Evolutionary conservation across 1,284 basidiomycete species (phyloP), one percentile per base, ranked within the genome.

Genomic region (Malassezia japonica): DNA sequence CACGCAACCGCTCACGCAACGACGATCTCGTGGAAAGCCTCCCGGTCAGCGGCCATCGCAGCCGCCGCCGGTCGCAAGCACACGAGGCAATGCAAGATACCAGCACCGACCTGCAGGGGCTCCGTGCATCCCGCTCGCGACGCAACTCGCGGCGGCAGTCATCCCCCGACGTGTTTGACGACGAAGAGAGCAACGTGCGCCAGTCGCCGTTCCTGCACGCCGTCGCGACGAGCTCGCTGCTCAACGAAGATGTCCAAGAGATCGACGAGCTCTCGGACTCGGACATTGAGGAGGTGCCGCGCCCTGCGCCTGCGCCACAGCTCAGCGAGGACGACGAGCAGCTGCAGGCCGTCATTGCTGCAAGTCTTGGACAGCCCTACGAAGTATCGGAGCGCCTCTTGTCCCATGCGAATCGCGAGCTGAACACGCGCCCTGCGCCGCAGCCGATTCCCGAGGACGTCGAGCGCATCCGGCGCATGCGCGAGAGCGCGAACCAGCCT

Each of bases 291-390:
- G 32, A 36, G 20, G 27, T 13, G 16, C 31, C n/a, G 4, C 27
- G n/a, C n/a, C n/a, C n/a, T n/a, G n/a, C n/a, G n/a, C n/a, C 40
- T 1, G 4, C 29, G 6, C 7, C 12, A 1, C 24, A 36, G 7
- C 4, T n/a, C 13, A 41, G 44, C 21, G 42, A 44, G 21, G 50
- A 53, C 6, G 50, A 46, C 18, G 41, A 43, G 35, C 50, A 54
- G 23, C 40, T 54, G 8, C 51, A 48, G 24, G 51, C 51, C 3
- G 46, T 46, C n/a, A 46, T 54, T 44, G 51, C 51, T 1, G 40
- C 46, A 2, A 54, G 51, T 25, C 33, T 54, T n/a, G 51, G 51
- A 2, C 51, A 54, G 20, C 25, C 39, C 9, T 54, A 44, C 31
- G 10, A 42, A 12, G 37, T 48, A 5, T 29, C 50, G 0, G 27